These are phyloP conservation scores for Spathaspora boniae DNA, from an alignment of 805 yeast genomes.

Conservation along the genomic window DNA sequence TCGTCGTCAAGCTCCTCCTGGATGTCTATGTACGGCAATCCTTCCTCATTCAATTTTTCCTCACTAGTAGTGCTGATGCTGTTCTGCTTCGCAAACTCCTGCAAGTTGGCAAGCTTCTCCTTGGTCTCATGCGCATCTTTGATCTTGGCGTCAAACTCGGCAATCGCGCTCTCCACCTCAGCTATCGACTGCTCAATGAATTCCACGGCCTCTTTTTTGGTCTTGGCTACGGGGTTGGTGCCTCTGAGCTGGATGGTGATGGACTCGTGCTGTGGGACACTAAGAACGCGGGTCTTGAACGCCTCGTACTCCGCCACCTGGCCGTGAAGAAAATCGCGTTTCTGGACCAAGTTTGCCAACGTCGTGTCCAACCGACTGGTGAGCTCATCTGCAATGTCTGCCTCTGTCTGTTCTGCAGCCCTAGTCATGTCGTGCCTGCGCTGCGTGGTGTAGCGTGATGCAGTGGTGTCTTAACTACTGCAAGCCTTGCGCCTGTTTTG, in stretches of 20 bases:
- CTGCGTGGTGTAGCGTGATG: neutral
- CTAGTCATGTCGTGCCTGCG: neutral
- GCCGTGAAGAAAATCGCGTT: neutral
- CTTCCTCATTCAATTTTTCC: conserved; percentile 36
- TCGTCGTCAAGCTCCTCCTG: conserved; percentile 76
- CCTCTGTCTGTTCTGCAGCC: neutral
- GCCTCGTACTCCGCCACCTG: conserved; percentile 5
- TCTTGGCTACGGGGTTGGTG: conserved; percentile 38
- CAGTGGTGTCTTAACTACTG: neutral
- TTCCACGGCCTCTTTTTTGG: conserved; percentile 22
- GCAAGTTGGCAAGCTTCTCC: conserved; percentile 21
- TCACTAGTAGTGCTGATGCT: conserved; percentile 8
- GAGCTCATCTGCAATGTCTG: conserved; percentile 2
- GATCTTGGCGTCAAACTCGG: conserved; percentile 37
- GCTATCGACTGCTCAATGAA: conserved; percentile 25
- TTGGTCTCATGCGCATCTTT: conserved; percentile 33
- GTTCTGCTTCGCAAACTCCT: conserved; percentile 9
- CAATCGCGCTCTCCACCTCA: conserved; percentile 33
- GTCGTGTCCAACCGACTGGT: conserved; percentile 4
- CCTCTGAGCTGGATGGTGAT: conserved; percentile 34
- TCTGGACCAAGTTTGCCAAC: conserved; percentile 2
- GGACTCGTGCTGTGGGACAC: conserved; percentile 1
- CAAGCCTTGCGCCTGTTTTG: neutral
- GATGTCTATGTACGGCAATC: conserved; percentile 74
- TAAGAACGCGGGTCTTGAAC: conserved; percentile 2